phyloP scores from a whole-genome alignment of 2,329 filamentous ascomycete genomes.

The Diaporthe australafricana region DNA sequence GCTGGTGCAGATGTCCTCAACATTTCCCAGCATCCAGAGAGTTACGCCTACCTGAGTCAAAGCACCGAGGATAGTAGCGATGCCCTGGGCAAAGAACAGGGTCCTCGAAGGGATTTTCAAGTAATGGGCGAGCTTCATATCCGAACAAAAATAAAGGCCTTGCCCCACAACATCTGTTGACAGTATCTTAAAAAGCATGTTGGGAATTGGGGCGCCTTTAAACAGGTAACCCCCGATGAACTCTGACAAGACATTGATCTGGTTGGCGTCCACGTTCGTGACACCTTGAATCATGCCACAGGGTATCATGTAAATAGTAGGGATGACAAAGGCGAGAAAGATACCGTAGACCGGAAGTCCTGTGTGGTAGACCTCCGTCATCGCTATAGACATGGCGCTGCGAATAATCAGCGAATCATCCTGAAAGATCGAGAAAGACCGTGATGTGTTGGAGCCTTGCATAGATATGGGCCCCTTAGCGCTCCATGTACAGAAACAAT shows the following conservation, averaged over 20 bases:
- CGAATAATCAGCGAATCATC: background rate
- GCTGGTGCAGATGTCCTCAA: constrained; percentile 53
- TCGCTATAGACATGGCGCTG: constrained; percentile 50
- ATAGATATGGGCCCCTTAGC: no score
- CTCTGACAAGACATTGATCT: constrained; percentile 59
- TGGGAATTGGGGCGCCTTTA: constrained; percentile 57
- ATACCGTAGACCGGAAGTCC: constrained; percentile 58
- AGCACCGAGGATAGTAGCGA: constrained; percentile 59
- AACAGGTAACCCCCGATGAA: constrained; percentile 62
- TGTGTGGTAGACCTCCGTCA: constrained; percentile 58
- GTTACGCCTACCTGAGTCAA: constrained; percentile 54
- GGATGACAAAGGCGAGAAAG: constrained; percentile 56
- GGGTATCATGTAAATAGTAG: constrained; percentile 58
- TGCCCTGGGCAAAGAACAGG: constrained; percentile 59
- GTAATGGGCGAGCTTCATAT: constrained; percentile 64
- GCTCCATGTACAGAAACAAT: no score
- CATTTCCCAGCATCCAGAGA: constrained; percentile 50
- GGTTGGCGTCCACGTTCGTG: constrained; percentile 62
- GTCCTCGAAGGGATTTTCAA: constrained; percentile 61
- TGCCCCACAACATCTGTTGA: constrained; percentile 55
- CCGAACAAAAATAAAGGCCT: constrained; percentile 58
- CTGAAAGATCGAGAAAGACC: no score
- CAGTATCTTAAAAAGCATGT: constrained; percentile 58
- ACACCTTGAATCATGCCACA: constrained; percentile 60
- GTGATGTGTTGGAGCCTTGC: no score